Evolutionary conservation across 257 asterid genomes (phyloP), one percentile per base, ranked within the genome.

Genomic region (Haberlea rhodopensis): DNA sequence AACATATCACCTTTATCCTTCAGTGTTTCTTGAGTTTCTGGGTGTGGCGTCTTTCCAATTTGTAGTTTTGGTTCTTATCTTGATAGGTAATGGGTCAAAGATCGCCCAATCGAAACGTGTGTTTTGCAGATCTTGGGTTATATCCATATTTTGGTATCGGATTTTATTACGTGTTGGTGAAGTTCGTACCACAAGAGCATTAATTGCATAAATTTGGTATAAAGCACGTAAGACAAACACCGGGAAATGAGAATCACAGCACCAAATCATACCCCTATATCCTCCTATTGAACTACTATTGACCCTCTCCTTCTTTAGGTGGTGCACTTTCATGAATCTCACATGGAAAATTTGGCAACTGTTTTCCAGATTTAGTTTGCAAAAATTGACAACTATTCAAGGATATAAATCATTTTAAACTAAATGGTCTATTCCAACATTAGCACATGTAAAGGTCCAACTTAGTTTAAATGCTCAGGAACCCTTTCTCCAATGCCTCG

Each of bases 401-500:
- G 22, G 3, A 40, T 58, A 19, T 28, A 48, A 57, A 21, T 53
- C 23, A 31, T n/a, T 60, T 37, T 64, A 32, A 9, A 71, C 16
- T 29, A 51, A 63, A 10, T 27, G 43, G 19, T n/a, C 25, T 11
- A 49, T 34, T 51, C 68, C 56, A 22, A 57, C 60, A 63, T 59
- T 53, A 25, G 56, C 51, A 32, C 4, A 32, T 26, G 23, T 34
- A 24, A 27, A 27, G 55, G 24, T 58, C 16, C 1, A 48, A 27
- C 13, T 46, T 31, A 32, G 25, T 57, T 55, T 6, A 13, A 28
- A 52, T 27, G 52, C 32, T 48, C n/a, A n/a, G n/a, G n/a, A n/a
- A n/a, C n/a, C n/a, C n/a, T n/a, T 40, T 15, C 48, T 40, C 11
- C 48, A 13, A 40, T 13, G 16, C 5, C 19, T 3, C 5, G 15